Evolutionary conservation across 768 basidiomycete genomes (phyloP).

Genomic region (Dioszegia crocea): DNA sequence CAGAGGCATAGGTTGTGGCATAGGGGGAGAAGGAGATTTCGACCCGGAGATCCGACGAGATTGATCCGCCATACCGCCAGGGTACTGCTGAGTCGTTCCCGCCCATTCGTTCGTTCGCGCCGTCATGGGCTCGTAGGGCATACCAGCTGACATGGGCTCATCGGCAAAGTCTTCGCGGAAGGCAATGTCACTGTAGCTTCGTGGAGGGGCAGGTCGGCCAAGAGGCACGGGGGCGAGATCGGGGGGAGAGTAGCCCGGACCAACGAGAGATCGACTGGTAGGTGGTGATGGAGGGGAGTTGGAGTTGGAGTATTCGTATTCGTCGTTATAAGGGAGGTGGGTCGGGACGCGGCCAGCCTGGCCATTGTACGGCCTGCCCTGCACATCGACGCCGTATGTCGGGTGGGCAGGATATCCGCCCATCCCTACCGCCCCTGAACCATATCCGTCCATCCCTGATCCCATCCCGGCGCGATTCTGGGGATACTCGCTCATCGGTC

Average conservation of each 20-base stretch:
- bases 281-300: slow-evolving; percentile 11
- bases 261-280: slow-evolving; percentile 25
- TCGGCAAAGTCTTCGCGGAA: slow-evolving; percentile 38
- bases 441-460: slow-evolving; percentile 11
- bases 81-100: slow-evolving; percentile 2
- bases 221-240: slow-evolving; percentile 27
- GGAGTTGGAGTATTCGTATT: slow-evolving; percentile 1
- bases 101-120: slow-evolving; percentile 15
- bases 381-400: slow-evolving; percentile 30
- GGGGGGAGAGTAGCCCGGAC: slow-evolving; percentile 12
- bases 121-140: slow-evolving; percentile 18
- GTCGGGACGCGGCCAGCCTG: slow-evolving; percentile 32
- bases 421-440: not conserved
- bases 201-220: slow-evolving; percentile 33
- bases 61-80: too few relatives aligned
- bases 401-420: slow-evolving; percentile 8
- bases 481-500: slow-evolving; percentile 22
- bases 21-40: not conserved
- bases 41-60: slow-evolving; percentile 3
- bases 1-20: slow-evolving; percentile 13
- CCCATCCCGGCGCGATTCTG: slow-evolving; percentile 37
- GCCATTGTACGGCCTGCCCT: slow-evolving; percentile 37
- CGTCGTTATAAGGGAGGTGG: slow-evolving; percentile 14
- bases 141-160: slow-evolving; percentile 6
- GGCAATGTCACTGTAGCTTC: slow-evolving; percentile 22